Evolutionary conservation across 768 basidiomycete genomes (phyloP).

Genomic region (Cyathus striatus): DNA sequence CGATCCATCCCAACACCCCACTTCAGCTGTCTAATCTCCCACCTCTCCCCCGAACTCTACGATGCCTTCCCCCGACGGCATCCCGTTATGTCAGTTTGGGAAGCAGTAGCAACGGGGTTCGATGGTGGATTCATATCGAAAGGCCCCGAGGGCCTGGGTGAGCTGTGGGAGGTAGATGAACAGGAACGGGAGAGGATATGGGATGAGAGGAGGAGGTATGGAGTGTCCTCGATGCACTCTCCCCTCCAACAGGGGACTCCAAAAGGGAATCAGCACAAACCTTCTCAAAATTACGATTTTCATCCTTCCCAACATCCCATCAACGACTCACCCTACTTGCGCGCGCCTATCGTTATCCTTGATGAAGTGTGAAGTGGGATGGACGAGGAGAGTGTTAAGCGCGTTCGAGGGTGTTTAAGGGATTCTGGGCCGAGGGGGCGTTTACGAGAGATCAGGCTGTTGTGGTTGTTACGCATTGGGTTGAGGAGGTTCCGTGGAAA

Average conservation of each 20-base stretch:
- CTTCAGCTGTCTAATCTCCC: conserved; percentile 65
- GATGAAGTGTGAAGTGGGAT: conserved; percentile 96
- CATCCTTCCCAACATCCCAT: conserved; percentile 62
- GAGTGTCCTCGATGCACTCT: conserved; percentile 61
- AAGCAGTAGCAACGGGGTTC: conserved; percentile 85
- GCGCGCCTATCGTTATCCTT: conserved; percentile 70
- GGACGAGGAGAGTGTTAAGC: conserved; percentile 81
- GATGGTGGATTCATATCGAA: conserved; percentile 72
- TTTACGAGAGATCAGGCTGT: conserved; percentile 65
- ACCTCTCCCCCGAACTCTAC: conserved; percentile 85
- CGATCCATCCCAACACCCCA: conserved; percentile 60
- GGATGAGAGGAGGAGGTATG: conserved; percentile 34
- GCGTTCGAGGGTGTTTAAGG: too few relatives aligned
- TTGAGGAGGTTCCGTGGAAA: conserved; percentile 86
- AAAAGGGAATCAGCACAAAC: conserved; percentile 16
- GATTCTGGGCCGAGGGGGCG: too few relatives aligned
- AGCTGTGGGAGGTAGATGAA: conserved; percentile 28
- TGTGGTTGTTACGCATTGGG: conserved; percentile 87
- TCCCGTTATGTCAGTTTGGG: conserved; percentile 61
- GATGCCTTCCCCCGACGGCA: conserved; percentile 81
- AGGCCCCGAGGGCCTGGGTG: conserved; percentile 38
- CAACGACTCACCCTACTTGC: conserved; percentile 81
- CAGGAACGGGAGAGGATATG: conserved; percentile 18
- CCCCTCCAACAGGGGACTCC: conserved; percentile 28
- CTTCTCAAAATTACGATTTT: conserved; percentile 53